Evolutionary conservation across 2,329 filamentous ascomycete species (phyloP).

Genomic region (Xylaria sp.): DNA sequence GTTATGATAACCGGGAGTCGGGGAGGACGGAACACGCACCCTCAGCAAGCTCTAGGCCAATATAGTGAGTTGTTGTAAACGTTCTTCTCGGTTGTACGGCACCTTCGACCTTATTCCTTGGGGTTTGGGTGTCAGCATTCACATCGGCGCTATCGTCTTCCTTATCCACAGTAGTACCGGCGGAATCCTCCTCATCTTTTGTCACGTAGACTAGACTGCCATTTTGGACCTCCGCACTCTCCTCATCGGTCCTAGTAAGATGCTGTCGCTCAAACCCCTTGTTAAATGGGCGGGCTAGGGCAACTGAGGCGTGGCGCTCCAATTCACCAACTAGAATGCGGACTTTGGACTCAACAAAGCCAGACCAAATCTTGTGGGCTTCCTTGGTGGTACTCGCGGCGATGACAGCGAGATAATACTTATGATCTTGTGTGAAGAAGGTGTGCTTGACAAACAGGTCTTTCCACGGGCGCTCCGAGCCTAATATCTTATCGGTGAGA

Average conservation of each 20-base stretch:
- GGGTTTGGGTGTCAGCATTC: slow-evolving; percentile 17
- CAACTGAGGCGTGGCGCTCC: slow-evolving; percentile 79
- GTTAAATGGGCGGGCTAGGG: slow-evolving; percentile 86
- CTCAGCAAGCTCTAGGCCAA: slow-evolving; percentile 80
- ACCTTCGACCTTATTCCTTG: slow-evolving; percentile 33
- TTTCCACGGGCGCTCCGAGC: slow-evolving; percentile 79
- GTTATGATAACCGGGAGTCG: not conserved
- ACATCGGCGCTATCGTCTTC: slow-evolving; percentile 32
- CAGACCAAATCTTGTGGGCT: slow-evolving; percentile 84
- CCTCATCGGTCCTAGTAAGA: slow-evolving; percentile 61
- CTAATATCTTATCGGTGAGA: slow-evolving; percentile 80
- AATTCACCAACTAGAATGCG: slow-evolving; percentile 82
- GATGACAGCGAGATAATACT: slow-evolving; percentile 92
- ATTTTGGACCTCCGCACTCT: slow-evolving; percentile 59
- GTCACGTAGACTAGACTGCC: slow-evolving; percentile 56
- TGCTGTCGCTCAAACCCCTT: slow-evolving; percentile 90
- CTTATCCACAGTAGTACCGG: slow-evolving; percentile 29
- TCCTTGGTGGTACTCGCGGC: slow-evolving; percentile 83
- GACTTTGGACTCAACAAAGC: slow-evolving; percentile 91
- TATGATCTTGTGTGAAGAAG: slow-evolving; percentile 92
- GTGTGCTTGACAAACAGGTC: slow-evolving; percentile 88
- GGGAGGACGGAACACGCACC: slow-evolving; percentile 57
- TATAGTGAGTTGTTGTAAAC: slow-evolving; percentile 92
- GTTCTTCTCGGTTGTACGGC: slow-evolving; percentile 52
- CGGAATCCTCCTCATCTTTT: slow-evolving; percentile 37